phyloP scores from a whole-genome alignment of 495 filamentous ascomycete species.

The Penicillium waksmanii region DNA sequence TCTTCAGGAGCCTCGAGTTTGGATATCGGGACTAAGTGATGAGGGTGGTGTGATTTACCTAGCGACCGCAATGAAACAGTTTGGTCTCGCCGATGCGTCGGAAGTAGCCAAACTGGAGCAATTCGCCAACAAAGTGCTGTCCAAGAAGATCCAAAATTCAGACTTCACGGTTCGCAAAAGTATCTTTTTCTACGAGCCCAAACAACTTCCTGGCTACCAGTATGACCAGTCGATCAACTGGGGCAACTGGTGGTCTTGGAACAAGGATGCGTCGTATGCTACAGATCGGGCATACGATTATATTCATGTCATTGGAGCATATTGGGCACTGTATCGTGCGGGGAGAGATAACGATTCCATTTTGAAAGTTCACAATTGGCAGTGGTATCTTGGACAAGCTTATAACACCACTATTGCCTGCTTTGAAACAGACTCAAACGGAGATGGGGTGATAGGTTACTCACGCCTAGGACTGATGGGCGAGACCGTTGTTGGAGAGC shows the following conservation, averaged over 20 bases:
- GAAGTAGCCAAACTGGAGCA: slow-evolving; percentile 52
- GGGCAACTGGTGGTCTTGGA: slow-evolving; percentile 45
- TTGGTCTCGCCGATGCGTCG: slow-evolving; percentile 39
- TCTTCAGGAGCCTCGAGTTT: slow-evolving; percentile 52
- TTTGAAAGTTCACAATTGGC: slow-evolving; percentile 37
- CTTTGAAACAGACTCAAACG: slow-evolving; percentile 20
- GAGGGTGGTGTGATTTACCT: slow-evolving; percentile 56
- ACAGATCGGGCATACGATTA: slow-evolving; percentile 56
- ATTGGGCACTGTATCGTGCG: slow-evolving; percentile 56
- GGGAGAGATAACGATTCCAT: slow-evolving; percentile 44
- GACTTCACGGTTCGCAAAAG: slow-evolving; percentile 51
- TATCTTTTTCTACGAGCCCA: slow-evolving; percentile 54
- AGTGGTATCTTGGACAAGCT: slow-evolving; percentile 54
- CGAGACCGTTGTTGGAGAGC: slow-evolving; percentile 53
- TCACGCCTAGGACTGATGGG: slow-evolving; percentile 53
- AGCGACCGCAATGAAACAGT: slow-evolving; percentile 52
- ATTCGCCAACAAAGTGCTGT: slow-evolving; percentile 48
- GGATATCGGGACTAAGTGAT: slow-evolving; percentile 57
- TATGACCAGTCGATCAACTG: slow-evolving; percentile 44
- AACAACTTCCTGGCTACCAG: slow-evolving; percentile 34
- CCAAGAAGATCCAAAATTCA: slow-evolving; percentile 40
- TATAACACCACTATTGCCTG: slow-evolving; percentile 35
- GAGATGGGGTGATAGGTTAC: slow-evolving; percentile 37
- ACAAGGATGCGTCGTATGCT: slow-evolving; percentile 39
- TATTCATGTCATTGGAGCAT: slow-evolving; percentile 51